These are phyloP conservation scores for Tephrocybe sp. DNA, from an alignment of 768 basidiomycete genomes.

Conservation along the genomic window DNA sequence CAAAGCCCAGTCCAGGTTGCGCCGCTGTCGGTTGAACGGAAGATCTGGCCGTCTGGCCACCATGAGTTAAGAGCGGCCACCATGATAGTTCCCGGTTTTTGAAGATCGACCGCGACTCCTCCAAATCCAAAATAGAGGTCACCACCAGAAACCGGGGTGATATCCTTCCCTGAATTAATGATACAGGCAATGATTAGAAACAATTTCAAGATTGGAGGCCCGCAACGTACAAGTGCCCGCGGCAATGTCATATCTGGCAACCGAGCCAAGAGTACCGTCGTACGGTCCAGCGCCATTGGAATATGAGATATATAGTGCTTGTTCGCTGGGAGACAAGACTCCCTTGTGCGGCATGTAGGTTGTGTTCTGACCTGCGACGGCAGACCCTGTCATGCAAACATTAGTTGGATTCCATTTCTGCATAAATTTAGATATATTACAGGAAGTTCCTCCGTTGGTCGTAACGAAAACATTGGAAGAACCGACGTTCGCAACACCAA, in stretches of 20 bases:
- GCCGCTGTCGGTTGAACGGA: constrained; percentile 57
- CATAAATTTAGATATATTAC: constrained; percentile 29
- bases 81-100: constrained; percentile 64
- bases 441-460: constrained; percentile 54
- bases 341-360: constrained; percentile 65
- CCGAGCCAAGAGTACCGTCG: constrained; percentile 50
- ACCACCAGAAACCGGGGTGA: constrained; percentile 59
- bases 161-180: constrained; percentile 45
- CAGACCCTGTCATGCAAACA: constrained; percentile 39
- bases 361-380: constrained; percentile 55
- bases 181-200: background rate
- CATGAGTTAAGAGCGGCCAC: constrained; percentile 64
- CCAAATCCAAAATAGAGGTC: constrained; percentile 63
- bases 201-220: background rate
- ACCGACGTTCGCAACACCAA: constrained; percentile 60
- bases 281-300: constrained; percentile 67
- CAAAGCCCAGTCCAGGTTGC: constrained; percentile 58
- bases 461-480: constrained; percentile 55
- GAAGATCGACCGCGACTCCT: constrained; percentile 57
- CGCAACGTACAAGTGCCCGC: constrained; percentile 39
- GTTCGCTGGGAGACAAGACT: constrained; percentile 56
- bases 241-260: constrained; percentile 52
- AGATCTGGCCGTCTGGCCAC: constrained; percentile 68
- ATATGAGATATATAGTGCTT: constrained; percentile 57
- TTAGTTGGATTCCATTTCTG: background rate